Percentiles rank a stretch among this genome's conserved stretches.
Evolutionary conservation across 192 early-diverging fungal species (phyloP).

Genomic region (Phycomyces blakesleeanus): DNA sequence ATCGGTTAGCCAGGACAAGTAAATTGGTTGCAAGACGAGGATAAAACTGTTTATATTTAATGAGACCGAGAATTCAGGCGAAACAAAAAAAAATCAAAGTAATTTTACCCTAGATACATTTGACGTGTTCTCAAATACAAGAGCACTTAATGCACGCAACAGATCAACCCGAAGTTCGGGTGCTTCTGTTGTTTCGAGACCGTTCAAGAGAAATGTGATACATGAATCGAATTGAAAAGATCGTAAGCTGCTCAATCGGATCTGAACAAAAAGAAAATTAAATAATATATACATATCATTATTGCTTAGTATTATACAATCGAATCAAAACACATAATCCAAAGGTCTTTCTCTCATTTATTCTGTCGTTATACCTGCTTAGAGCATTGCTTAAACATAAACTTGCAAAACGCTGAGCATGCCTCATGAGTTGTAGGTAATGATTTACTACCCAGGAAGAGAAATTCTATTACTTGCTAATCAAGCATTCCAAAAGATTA

Average conservation of each 20-base stretch:
- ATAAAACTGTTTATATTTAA: slow-evolving; percentile 22
- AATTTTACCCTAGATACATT: slow-evolving; percentile 37
- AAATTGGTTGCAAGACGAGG: slow-evolving; percentile 28
- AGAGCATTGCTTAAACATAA: slow-evolving; percentile 29
- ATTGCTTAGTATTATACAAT: background rate
- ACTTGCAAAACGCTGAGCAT: slow-evolving; percentile 24
- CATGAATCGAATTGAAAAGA: slow-evolving; percentile 16
- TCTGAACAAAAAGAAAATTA: slow-evolving; percentile 19
- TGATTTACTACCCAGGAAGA: slow-evolving; percentile 21
- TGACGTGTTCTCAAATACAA: slow-evolving; percentile 46
- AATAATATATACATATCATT: background rate
- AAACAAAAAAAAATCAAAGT: background rate
- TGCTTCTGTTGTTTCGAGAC: slow-evolving; percentile 8
- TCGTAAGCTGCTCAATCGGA: slow-evolving; percentile 16
- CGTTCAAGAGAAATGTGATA: slow-evolving; percentile 21
- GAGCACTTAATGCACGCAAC: slow-evolving; percentile 46
- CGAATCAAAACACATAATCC: too few species aligned
- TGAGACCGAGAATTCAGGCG: background rate
- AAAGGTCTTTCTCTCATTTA: too few species aligned
- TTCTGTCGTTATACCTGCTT: slow-evolving; percentile 18
- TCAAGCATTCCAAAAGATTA: background rate
- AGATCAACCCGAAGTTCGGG: slow-evolving; percentile 40
- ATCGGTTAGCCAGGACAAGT: slow-evolving; percentile 12
- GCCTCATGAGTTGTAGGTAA: slow-evolving; percentile 8
- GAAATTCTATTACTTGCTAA: slow-evolving; percentile 28